Percentiles rank a stretch among this genome's conserved stretches.
These are phyloP conservation scores for Ciborinia camelliae DNA, from an alignment of 2,329 filamentous ascomycete species.

Conservation along the genomic window DNA sequence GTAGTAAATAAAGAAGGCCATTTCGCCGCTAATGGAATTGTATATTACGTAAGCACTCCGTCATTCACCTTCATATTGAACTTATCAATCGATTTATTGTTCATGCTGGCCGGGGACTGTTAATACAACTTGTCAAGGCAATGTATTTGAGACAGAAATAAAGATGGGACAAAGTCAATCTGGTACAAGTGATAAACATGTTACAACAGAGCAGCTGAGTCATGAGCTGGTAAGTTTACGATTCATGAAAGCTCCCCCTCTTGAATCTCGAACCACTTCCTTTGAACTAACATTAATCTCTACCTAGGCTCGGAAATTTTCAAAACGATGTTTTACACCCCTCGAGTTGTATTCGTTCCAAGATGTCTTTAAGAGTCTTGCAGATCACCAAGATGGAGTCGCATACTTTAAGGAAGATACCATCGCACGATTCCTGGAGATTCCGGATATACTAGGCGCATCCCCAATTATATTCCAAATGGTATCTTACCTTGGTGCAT, in stretches of 20 bases:
- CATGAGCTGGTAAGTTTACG: conserved; percentile 35
- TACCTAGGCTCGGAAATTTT: conserved; percentile 58
- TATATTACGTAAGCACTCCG: conserved; percentile 5
- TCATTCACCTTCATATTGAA: background rate
- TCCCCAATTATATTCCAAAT: conserved; percentile 70
- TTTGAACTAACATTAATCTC: background rate
- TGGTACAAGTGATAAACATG: conserved; percentile 26
- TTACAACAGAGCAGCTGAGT: conserved; percentile 35
- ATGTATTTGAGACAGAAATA: conserved; percentile 1
- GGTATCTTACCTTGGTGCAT: conserved; percentile 67
- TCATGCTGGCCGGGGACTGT: background rate
- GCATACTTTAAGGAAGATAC: conserved; percentile 69
- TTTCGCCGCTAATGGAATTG: background rate
- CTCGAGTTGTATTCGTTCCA: conserved; percentile 72
- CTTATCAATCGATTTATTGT: background rate
- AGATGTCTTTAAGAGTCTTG: conserved; percentile 68
- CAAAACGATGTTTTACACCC: conserved; percentile 65
- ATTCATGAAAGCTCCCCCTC: conserved; percentile 13
- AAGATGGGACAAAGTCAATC: conserved; percentile 40
- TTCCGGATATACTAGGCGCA: conserved; percentile 65
- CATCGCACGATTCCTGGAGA: conserved; percentile 66
- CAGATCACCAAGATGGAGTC: conserved; percentile 59
- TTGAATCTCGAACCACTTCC: background rate
- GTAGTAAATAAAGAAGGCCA: background rate
- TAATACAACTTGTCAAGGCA: background rate